Evolutionary conservation across 192 early-diverging fungal species (phyloP), one percentile per base, ranked within the genome.

Genomic region (Backusella circina): DNA sequence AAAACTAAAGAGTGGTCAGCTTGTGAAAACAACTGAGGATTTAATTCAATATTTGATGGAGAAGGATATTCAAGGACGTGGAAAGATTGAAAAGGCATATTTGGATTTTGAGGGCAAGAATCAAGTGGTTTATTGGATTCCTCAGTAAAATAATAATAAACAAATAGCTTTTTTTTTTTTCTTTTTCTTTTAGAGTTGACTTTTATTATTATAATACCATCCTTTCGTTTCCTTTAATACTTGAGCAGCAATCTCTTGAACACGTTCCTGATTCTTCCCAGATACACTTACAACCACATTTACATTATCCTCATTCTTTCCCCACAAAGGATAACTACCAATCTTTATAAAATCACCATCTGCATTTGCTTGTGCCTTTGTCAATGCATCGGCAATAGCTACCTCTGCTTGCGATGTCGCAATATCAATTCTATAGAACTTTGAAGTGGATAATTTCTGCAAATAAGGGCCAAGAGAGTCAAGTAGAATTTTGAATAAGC

Each of bases 401-500:
- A 61, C 65, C 41, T 90, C 88, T 26, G 77, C 67, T 36, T 80
- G 81, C 26, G n/a, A 70, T 2, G 88, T 90, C 10, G 67, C 82
- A 32, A 90, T 74, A 66, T 87, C 82, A 31, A 7, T 67, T 31
- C 88, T 79, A 16, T 75, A 36, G 77, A 82, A 89, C 28, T 44
- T 41, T 2, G 68, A 72, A n/a, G 5, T 21, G 44, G 69, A 74
- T 18, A 64, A 32, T 5, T 33, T 21, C 18, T 69, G 64, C 18
- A 79, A 74, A 66, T 77, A 70, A 65, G 74, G 76, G 3, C 75
- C n/a, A 50, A 83, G 80, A 47, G 61, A 76, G 32, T 75, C 39
- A 1, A 85, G 65, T 8, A 84, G 69, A 73, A 80, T 18, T 75
- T 84, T 75, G 77, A 93, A 94, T 66, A 94, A 74, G 37, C 80